Conservation (phyloP, 208 protist genomes). For the Naegleria lovaniensis region DNA sequence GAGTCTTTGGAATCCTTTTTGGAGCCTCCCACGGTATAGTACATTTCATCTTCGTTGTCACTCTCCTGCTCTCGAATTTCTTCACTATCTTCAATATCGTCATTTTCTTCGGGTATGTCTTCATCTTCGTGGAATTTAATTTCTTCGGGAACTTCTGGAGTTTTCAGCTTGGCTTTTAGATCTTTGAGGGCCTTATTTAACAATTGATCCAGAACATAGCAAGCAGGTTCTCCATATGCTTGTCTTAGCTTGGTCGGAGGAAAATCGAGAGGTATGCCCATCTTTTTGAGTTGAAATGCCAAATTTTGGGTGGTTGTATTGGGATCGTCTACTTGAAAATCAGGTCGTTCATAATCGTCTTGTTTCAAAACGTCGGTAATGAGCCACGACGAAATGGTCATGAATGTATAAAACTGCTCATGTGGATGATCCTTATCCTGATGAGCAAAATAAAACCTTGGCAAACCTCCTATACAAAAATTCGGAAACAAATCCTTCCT, state of each 20-base stretch:
- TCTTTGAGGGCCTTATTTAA: background rate
- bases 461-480: background rate
- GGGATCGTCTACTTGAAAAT: background rate
- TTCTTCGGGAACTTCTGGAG: background rate
- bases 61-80: background rate
- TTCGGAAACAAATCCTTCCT: background rate
- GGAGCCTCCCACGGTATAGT: background rate
- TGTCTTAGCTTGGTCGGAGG: conserved; percentile 2
- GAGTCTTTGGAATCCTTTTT: background rate
- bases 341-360: background rate
- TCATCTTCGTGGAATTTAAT: background rate
- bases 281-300: background rate
- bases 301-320: background rate
- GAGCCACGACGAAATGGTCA: background rate
- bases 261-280: background rate
- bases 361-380: background rate
- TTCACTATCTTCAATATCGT: background rate
- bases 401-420: conserved; percentile 4
- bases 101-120: background rate
- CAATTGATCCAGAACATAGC: background rate
- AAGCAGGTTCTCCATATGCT: background rate
- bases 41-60: background rate
- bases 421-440: background rate
- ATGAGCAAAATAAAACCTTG: conserved; percentile 1
- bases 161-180: background rate